phyloP scores from a whole-genome alignment of 2,329 filamentous ascomycete species.

The Metarhizium album region DNA sequence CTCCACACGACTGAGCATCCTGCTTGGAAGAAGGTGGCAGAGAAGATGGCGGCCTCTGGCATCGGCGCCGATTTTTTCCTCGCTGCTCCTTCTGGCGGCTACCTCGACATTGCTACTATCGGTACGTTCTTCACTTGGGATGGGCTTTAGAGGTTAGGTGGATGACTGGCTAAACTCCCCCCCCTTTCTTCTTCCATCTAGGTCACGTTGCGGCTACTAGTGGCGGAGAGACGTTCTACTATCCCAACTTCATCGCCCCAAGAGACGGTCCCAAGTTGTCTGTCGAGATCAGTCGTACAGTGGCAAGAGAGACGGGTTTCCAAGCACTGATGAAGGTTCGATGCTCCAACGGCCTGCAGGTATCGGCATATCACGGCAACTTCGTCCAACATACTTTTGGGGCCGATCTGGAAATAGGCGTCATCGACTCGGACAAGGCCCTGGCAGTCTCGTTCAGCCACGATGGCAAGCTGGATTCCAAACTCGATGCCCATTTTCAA shows the following conservation, averaged over 20 bases:
- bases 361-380: slow-evolving; percentile 89
- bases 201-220: slow-evolving; percentile 78
- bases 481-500: slow-evolving; percentile 96
- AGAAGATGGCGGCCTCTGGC: slow-evolving; percentile 78
- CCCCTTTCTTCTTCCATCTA: slow-evolving; percentile 16
- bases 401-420: slow-evolving; percentile 86
- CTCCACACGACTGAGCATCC: slow-evolving; percentile 84
- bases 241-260: slow-evolving; percentile 86
- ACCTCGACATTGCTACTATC: slow-evolving; percentile 86
- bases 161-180: slow-evolving; percentile 1
- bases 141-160: neutral
- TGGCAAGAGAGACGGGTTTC: slow-evolving; percentile 85
- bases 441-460: slow-evolving; percentile 86
- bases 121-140: slow-evolving; percentile 37
- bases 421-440: slow-evolving; percentile 88
- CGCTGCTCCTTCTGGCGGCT: slow-evolving; percentile 79
- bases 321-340: slow-evolving; percentile 97
- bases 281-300: slow-evolving; percentile 74
- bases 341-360: slow-evolving; percentile 91
- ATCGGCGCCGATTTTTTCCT: slow-evolving; percentile 92
- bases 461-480: slow-evolving; percentile 93
- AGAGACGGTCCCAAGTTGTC: slow-evolving; percentile 77
- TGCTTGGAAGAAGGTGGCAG: slow-evolving; percentile 74
- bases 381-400: slow-evolving; percentile 94
- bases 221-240: slow-evolving; percentile 95